Percentiles rank a stretch among this genome's conserved stretches.
These are phyloP conservation scores for Yamadazyma friedrichii DNA, from an alignment of 1,139 yeast species.

Conservation along the genomic window DNA sequence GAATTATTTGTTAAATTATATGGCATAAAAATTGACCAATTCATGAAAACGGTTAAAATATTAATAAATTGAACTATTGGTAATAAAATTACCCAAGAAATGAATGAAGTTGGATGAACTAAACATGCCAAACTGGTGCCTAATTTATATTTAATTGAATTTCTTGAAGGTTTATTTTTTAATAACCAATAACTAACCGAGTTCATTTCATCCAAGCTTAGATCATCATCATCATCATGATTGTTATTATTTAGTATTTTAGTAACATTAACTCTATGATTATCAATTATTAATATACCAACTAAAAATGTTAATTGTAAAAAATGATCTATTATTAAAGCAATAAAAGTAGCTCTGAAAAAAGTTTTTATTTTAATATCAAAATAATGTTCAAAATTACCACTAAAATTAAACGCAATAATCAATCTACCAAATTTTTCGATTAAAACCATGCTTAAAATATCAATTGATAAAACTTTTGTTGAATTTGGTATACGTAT, in stretches of 20 bases:
- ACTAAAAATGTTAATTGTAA: slow-evolving; percentile 64
- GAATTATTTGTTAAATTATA: slow-evolving; percentile 20
- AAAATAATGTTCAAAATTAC: slow-evolving; percentile 20
- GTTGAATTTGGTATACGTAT: slow-evolving; percentile 21
- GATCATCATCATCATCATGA: slow-evolving; percentile 1
- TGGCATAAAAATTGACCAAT: slow-evolving; percentile 31
- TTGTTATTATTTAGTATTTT: slow-evolving; percentile 35
- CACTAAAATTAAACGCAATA: slow-evolving; percentile 18
- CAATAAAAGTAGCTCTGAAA: slow-evolving; percentile 23
- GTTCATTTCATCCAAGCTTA: slow-evolving; percentile 18
- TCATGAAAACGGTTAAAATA: slow-evolving; percentile 18
- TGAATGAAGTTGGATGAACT: slow-evolving; percentile 27
- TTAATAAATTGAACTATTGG: slow-evolving; percentile 18
- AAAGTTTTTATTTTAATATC: slow-evolving; percentile 17
- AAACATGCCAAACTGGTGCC: slow-evolving; percentile 39
- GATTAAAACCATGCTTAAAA: slow-evolving; percentile 11
- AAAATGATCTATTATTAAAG: slow-evolving; percentile 53
- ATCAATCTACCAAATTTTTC: slow-evolving; percentile 10
- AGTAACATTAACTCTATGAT: slow-evolving; percentile 59
- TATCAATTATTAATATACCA: slow-evolving; percentile 65
- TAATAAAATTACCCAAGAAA: slow-evolving; percentile 19
- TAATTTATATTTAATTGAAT: slow-evolving; percentile 25
- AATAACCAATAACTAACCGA: slow-evolving; percentile 26
- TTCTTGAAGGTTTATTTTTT: slow-evolving; percentile 18
- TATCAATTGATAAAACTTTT: slow-evolving; percentile 18